A percentile compares a stretch with the other conserved stretches of the same genome.
Conservation (phyloP, 1,139 yeast genomes). For the Debaryomyces fabryi region DNA sequence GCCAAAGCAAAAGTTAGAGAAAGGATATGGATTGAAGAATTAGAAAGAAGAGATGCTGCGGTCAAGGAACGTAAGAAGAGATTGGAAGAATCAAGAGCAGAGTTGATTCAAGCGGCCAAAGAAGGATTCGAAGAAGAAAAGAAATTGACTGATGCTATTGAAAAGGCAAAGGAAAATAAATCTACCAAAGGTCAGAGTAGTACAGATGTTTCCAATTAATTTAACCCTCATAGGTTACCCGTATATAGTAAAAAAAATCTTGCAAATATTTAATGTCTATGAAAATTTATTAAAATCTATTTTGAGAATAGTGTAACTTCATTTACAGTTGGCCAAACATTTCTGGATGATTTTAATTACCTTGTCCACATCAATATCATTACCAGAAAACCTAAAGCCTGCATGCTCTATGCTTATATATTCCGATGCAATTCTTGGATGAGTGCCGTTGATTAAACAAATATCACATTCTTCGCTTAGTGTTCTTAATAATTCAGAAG, state of each 20-base stretch:
- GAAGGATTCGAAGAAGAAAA: conserved; percentile 40
- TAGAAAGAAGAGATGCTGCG: conserved; percentile 77
- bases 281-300: neutral
- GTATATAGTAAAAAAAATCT: neutral
- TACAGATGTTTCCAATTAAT: neutral
- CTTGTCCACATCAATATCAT: conserved; percentile 8
- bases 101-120: conserved; percentile 41
- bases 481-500: conserved; percentile 6
- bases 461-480: conserved; percentile 7
- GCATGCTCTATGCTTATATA: conserved; percentile 11
- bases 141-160: neutral
- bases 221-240: neutral
- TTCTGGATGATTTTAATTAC: conserved; percentile 7
- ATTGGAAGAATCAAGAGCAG: conserved; percentile 40
- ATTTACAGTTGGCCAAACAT: neutral
- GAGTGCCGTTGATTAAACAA: conserved; percentile 8
- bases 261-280: conserved; percentile 1
- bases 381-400: conserved; percentile 8
- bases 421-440: conserved; percentile 8
- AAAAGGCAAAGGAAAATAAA: neutral
- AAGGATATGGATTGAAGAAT: conserved; percentile 85
- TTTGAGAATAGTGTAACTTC: neutral
- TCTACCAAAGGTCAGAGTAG: neutral
- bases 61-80: conserved; percentile 64
- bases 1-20: conserved; percentile 86